Evolutionary conservation across 176 grass and related monocot species (phyloP).

Genomic region (Oryza glaberrima): DNA sequence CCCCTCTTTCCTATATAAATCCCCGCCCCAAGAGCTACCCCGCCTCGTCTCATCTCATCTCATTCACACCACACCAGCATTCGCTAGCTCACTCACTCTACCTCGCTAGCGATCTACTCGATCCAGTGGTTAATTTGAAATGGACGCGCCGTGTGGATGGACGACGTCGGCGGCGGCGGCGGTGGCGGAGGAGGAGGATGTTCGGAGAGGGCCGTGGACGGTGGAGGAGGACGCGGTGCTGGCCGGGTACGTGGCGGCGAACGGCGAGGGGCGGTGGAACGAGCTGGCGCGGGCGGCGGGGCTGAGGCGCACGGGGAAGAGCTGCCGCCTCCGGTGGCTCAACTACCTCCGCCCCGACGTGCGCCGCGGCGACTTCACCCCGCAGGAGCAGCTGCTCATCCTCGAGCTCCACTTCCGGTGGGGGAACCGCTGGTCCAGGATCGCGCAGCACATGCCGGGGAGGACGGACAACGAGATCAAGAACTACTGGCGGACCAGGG

Average conservation of each 20-base stretch:
- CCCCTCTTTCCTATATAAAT: constrained; percentile 27
- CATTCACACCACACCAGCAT: constrained; percentile 1
- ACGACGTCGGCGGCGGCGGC: neutral
- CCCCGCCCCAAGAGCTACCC: neutral
- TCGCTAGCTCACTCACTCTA: constrained; percentile 9
- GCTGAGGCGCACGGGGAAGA: constrained; percentile 80
- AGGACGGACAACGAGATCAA: constrained; percentile 93
- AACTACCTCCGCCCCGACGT: constrained; percentile 94
- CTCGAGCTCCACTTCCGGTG: constrained; percentile 91
- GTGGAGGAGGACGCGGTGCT: constrained; percentile 74
- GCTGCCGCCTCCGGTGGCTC: constrained; percentile 89
- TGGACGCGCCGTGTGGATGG: constrained; percentile 26
- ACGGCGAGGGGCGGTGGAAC: constrained; percentile 88
- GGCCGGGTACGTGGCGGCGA: constrained; percentile 42
- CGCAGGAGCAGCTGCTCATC: constrained; percentile 89
- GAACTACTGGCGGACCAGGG: constrained; percentile 89
- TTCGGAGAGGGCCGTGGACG: constrained; percentile 72
- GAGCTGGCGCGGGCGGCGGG: constrained; percentile 66
- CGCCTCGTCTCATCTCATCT: neutral
- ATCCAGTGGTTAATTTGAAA: neutral
- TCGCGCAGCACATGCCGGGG: constrained; percentile 67
- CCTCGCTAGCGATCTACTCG: neutral
- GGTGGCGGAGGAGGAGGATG: neutral
- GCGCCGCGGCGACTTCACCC: constrained; percentile 80
- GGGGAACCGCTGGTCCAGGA: constrained; percentile 93